A percentile compares a stretch with the other conserved stretches of the same genome.
phyloP scores from a whole-genome alignment of 768 basidiomycete species.

The Leccinum rimulosum region DNA sequence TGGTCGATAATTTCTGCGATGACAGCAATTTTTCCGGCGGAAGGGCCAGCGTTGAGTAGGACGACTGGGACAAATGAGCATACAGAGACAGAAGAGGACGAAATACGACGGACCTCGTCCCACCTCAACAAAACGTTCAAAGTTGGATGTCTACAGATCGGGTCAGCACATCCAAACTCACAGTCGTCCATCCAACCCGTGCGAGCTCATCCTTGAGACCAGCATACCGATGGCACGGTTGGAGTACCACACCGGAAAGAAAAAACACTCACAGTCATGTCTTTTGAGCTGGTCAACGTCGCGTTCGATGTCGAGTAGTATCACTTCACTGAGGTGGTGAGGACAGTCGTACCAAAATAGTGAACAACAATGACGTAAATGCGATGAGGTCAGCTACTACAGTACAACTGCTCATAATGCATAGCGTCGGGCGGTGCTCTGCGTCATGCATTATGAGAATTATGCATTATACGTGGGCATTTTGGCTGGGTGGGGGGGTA shows the following conservation, averaged over 20 bases:
- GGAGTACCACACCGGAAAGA: too few species aligned
- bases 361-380: background rate
- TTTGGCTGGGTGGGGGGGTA: too few species aligned
- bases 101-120: constrained; percentile 65
- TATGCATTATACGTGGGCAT: too few species aligned
- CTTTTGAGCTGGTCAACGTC: constrained; percentile 3
- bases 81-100: background rate
- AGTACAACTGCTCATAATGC: too few species aligned
- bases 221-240: background rate
- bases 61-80: constrained; percentile 52
- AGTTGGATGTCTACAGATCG: constrained; percentile 67
- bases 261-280: constrained; percentile 23
- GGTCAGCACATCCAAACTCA: constrained; percentile 18
- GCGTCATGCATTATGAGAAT: too few species aligned
- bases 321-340: background rate
- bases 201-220: background rate
- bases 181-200: constrained; percentile 13
- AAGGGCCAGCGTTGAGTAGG: constrained; percentile 88
- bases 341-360: background rate
- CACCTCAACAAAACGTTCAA: constrained; percentile 97
- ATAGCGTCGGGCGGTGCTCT: too few species aligned
- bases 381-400: too few species aligned
- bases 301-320: background rate
- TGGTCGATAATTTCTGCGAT: constrained; percentile 99
- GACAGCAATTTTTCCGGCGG: constrained; percentile 85